Evolutionary conservation across 2,329 filamentous ascomycete genomes (phyloP), one percentile per base, ranked within the genome.

Genomic region (Calonectria naviculata): DNA sequence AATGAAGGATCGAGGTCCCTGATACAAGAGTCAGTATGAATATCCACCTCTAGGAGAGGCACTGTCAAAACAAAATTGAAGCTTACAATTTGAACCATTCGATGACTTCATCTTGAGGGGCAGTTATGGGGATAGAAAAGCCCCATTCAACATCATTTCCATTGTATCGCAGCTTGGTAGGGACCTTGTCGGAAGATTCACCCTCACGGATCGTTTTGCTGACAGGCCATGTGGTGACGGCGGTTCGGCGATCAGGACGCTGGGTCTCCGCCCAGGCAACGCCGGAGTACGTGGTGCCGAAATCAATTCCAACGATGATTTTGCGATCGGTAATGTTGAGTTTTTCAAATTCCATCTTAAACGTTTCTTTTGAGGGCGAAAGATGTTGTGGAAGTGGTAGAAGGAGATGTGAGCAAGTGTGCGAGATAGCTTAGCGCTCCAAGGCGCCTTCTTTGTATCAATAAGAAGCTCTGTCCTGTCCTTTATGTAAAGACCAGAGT

Each of bases 211-310:
- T 78, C 2, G 78, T 77, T 64, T 79, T 81, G 66, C 80, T 83
- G 49, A 83, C 81, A 26, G 85, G 85, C 85, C 85, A 87, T 34
- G 82, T 80, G 1, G 81, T 83, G 74, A 87, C 81, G 34, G 81
- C 76, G 6, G 78, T 79, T 12, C 81, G 79, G 47, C 81, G 79
- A 36, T 85, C 82, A 3, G 82, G 79, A 3, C 80, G 79, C 60
- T 83, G 79, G 2, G 84, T 84, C 72, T 85, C 81, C 26, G 84
- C 85, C 85, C 86, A 89, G 13, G 86, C 86, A 7, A 89, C 81
- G 46, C 87, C 87, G 4, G 87, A 87, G 74, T 86, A 89, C 0
- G 87, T 89, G 19, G 87, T 89, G 13, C 88, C 87, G 70, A 89
- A 89, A 73, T 89, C 87, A 68, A 89, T 85, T 26, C 85, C 86